These are phyloP conservation scores for Tephrocybe sp. DNA, from an alignment of 768 basidiomycete genomes.

Conservation along the genomic window DNA sequence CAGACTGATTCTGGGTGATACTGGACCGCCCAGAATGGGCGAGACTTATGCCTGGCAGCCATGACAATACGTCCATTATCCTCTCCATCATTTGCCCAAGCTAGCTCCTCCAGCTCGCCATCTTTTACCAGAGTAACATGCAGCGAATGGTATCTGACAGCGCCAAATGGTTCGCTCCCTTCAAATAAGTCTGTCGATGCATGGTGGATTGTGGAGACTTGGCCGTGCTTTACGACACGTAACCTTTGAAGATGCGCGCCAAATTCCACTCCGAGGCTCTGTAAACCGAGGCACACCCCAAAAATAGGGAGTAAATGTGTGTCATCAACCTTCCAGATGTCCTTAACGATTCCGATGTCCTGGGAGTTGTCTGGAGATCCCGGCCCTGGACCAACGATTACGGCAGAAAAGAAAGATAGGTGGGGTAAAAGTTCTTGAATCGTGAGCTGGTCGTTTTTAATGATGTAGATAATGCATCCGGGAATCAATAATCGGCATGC, in stretches of 20 bases:
- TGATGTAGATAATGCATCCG: constrained; percentile 58
- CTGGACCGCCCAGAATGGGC: constrained; percentile 86
- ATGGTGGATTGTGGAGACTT: constrained; percentile 65
- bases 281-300: constrained; percentile 81
- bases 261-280: constrained; percentile 66
- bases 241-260: constrained; percentile 63
- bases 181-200: constrained; percentile 57
- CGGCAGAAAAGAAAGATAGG: constrained; percentile 61
- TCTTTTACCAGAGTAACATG: constrained; percentile 49
- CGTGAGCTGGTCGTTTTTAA: constrained; percentile 67
- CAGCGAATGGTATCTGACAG: constrained; percentile 81
- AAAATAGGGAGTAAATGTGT: constrained; percentile 63
- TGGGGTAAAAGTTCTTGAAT: constrained; percentile 48
- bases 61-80: constrained; percentile 73
- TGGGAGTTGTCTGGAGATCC: constrained; percentile 62
- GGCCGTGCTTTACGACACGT: constrained; percentile 74
- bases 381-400: constrained; percentile 78
- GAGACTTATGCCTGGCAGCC: constrained; percentile 60
- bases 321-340: constrained; percentile 65
- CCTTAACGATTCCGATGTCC: constrained; percentile 67
- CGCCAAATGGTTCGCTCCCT: constrained; percentile 48
- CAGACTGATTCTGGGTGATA: constrained; percentile 87
- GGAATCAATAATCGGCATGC: constrained; percentile 65
- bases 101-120: constrained; percentile 60
- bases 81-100: constrained; percentile 66